Base-by-base conservation (phyloP, 768 basidiomycete species). In the Dentipellis sp. region DNA sequence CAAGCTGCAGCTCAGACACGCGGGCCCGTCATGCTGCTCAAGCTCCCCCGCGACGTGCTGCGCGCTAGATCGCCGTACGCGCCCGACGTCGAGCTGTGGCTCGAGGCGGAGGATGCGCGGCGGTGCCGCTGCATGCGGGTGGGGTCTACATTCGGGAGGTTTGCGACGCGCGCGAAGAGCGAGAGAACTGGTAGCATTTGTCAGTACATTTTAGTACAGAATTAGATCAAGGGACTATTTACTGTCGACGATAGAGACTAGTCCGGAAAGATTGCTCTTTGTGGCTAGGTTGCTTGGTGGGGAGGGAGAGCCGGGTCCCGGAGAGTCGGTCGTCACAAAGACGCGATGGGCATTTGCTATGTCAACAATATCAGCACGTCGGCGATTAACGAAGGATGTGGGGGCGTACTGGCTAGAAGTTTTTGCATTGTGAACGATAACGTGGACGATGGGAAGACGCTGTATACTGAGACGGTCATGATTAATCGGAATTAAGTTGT, bases 191-290 rank as follows among this genome's bases (percentile, higher is more conserved):
- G 1, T 50, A 0, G 29, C 23, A 10, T 10, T 49, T 5, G 19
- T 58, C 51, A 37, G 50, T 45, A 52, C 52, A 46, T 40, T 34
- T 12, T 22, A 11, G 29, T 49, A n/a, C 22, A 52, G 46, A 14
- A 52, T 29, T 12, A 54, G 22, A 38, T 21, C 35, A 12, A 14
- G 48, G 12, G 50, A 37, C 34, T 4, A 73, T 82, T 57, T 63
- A 91, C 90, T 82, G 65, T 92, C 90, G 21, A 89, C 87, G 57
- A 87, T 78, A 12, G 90, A 91, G 10, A 91, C 84, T n/a, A 92
- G 78, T 12, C 90, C 90, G 8, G 77, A 82, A 7, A 88, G 73
- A 61, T 77, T 78, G 45, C 77, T 76, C 55, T 70, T 63, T 3
- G 29, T 29, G 45, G 78, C n/a, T 19, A 45, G 19, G 19, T 10